Conservation (phyloP, 345 rosid genomes). For the Eutrema japonicum region DNA sequence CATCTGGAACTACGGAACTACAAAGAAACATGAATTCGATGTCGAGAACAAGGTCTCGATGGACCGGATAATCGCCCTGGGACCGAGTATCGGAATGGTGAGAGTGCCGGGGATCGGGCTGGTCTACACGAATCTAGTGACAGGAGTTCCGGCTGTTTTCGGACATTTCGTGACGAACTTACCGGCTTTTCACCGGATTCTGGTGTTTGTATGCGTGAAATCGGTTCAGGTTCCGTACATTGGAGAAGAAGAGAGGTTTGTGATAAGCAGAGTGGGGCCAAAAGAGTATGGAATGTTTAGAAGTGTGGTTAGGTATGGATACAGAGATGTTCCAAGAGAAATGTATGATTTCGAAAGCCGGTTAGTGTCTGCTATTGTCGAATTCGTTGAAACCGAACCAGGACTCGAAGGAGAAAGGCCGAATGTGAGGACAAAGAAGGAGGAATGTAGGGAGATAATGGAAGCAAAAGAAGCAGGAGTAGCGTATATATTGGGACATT, state of each 20-base stretch:
- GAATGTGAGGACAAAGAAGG: slow-evolving; percentile 29
- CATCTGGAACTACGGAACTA: slow-evolving; percentile 84
- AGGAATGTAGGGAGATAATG: slow-evolving; percentile 53
- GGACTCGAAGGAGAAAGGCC: slow-evolving; percentile 6
- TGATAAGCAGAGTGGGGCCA: slow-evolving; percentile 71
- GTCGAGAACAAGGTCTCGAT: slow-evolving; percentile 79
- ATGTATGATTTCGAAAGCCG: slow-evolving; percentile 68
- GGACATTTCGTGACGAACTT: slow-evolving; percentile 84
- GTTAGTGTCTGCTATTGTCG: slow-evolving; percentile 55
- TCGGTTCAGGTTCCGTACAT: slow-evolving; percentile 79
- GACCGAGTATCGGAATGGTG: slow-evolving; percentile 85
- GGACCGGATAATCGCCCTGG: slow-evolving; percentile 64
- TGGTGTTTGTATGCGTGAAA: slow-evolving; percentile 79
- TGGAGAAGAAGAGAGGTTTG: slow-evolving; percentile 63
- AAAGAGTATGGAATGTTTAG: slow-evolving; percentile 82
- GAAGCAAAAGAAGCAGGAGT: slow-evolving; percentile 75
- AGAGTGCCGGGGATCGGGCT: slow-evolving; percentile 88
- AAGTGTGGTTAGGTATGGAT: slow-evolving; percentile 82
- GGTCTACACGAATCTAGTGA: slow-evolving; percentile 65
- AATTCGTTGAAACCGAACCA: slow-evolving; percentile 56
- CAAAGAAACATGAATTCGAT: slow-evolving; percentile 76
- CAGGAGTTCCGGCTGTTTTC: slow-evolving; percentile 82
- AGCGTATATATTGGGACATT: slow-evolving; percentile 68
- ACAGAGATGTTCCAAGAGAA: slow-evolving; percentile 77
- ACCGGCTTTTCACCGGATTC: slow-evolving; percentile 79